Percentiles rank a stretch among this genome's conserved stretches.
These are phyloP conservation scores for Fusarium illudens DNA, from an alignment of 2,329 filamentous ascomycete genomes.

Conservation along the genomic window DNA sequence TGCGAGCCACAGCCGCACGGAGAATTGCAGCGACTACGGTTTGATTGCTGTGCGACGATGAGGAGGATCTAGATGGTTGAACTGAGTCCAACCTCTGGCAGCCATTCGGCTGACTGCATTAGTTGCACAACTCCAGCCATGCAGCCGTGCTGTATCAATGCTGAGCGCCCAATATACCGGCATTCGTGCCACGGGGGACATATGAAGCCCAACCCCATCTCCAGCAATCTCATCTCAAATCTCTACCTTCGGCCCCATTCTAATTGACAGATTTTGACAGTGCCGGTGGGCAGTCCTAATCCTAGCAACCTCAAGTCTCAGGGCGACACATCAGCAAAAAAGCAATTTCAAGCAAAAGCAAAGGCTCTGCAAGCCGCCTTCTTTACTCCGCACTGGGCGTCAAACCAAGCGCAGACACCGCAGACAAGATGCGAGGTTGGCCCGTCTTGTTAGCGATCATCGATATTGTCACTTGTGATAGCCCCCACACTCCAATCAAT, in stretches of 20 bases:
- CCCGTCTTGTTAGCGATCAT: constrained; percentile 15
- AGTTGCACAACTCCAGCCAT: constrained; percentile 1
- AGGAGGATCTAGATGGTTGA: background rate
- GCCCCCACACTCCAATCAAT: constrained; percentile 1
- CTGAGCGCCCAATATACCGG: background rate
- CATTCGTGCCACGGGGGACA: background rate
- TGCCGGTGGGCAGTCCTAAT: constrained; percentile 3
- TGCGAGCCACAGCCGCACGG: background rate
- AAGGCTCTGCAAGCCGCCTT: background rate
- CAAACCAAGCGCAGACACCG: constrained; percentile 11
- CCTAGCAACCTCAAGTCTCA: constrained; percentile 10
- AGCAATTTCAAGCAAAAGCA: constrained; percentile 5
- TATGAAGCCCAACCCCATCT: background rate
- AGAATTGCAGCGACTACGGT: constrained; percentile 1
- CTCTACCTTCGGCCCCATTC: background rate
- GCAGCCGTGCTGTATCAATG: background rate
- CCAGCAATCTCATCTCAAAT: constrained; percentile 10
- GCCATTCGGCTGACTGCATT: constrained; percentile 7
- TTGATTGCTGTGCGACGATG: constrained; percentile 13
- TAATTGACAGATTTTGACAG: constrained; percentile 6
- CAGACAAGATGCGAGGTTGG: background rate
- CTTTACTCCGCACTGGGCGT: background rate
- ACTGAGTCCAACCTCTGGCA: background rate
- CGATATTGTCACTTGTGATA: constrained; percentile 33
- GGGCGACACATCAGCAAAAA: constrained; percentile 6